Base-by-base conservation (phyloP, 305 asterid species). In the Salvia sclarea region DNA sequence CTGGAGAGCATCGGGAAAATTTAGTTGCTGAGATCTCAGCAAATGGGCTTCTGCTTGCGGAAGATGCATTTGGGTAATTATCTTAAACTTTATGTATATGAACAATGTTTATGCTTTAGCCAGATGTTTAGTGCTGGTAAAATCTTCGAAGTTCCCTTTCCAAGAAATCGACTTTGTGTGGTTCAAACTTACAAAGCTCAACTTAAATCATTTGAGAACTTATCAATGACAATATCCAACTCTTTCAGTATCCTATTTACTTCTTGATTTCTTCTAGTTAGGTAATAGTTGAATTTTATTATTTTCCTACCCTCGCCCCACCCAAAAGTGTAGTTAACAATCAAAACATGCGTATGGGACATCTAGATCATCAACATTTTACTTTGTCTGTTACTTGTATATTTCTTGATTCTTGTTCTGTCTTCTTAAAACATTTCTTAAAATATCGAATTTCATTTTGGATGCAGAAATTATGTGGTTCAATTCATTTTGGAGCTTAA, bases 31-130 rank as follows among this genome's bases (percentile, higher is more conserved):
- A 89, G 81, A 87, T 94, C 47, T 79, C 91, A 25, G 77, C 84
- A 59, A 87, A 91, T 47, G 99, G 89, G 1, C 86, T 87, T 75
- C 77, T 79, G 44, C 97, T 94, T 47, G 84, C 99, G 22, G 96
- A 91, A 82, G 99, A 94, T 91, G 89, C 97, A 74, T 94, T 68
- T 64, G 99, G 99, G 99, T 94, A 91, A 72, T 25, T 67, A 57
- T 68, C 13, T 59, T 25, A 28, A 10, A 8, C 4, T 10, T 5
- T 14, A 66, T 3, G 6, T 33, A 16, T 20, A 47, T 38, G 8
- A 10, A 2, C 14, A 5, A 8, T 59, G 61, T 53, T 64, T 44
- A 57, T 52, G 43, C 14, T 47, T 31, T 52, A 52, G 6, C 17
- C 33, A 49, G 35, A 38, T 31, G 40, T 35, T 31, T 48, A 45